Evolutionary conservation across 805 yeast genomes (phyloP), one percentile per base, ranked within the genome.

Genomic region (Crinitomyces ghanaensis): DNA sequence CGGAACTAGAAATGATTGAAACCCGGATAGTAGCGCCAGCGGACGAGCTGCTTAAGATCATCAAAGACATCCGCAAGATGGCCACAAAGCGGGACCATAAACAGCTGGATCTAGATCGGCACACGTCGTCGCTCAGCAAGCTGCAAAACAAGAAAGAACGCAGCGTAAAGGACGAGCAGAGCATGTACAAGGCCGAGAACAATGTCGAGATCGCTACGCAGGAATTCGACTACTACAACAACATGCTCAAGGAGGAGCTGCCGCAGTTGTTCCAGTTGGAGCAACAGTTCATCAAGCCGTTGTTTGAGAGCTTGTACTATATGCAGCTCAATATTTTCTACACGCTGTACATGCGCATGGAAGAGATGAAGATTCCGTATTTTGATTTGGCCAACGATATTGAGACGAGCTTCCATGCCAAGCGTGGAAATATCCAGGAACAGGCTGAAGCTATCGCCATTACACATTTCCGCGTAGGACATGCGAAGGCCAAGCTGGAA

Each of bases 251-350:
- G 61, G 72, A 68, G 24, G 97, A 91, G 57, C 65, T 91, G 40
- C 98, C 98, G 15, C 62, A 80, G 28, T 64, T 91, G 53, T 91
- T 91, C 59, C 74, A 72, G 49, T 66, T 91, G 59, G 95, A 91
- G 58, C 81, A 85, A 4, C 91, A 85, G 49, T 84, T 91, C 54
- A 86, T 91, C 53, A 78, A 76, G 52, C 98, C 98, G 13, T 65
- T 91, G 49, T 91, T 91, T 61, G 91, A 88, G 49, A 78, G 93
- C 35, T 77, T 91, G 58, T 91, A 91, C 62, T 91, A 75, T 67
- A 91, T 91, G 97, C 98, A 91, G 64, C 71, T 91, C 65, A 91
- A 91, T 63, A 84, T 91, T 37, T 91, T 86, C 59, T 91, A 91
- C 68, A 85, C 95, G 1, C 65, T 91, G 41, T 86, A 82, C 64